Percentiles rank a stretch among this genome's conserved stretches.
These are phyloP conservation scores for Zymoseptoria crescenta DNA, from an alignment of 2,329 filamentous ascomycete genomes.

Conservation along the genomic window DNA sequence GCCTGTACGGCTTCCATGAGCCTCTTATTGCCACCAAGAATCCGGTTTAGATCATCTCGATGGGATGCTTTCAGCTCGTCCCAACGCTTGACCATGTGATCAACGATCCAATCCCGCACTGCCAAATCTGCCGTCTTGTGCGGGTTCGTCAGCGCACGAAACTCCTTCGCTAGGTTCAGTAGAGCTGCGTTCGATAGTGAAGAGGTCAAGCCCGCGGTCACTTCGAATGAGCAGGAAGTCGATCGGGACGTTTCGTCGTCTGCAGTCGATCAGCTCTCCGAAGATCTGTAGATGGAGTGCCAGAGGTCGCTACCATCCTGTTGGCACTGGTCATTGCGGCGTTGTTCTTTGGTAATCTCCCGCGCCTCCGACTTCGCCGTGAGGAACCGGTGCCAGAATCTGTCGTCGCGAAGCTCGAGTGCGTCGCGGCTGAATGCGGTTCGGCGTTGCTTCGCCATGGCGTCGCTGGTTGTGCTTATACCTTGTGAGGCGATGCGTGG, in stretches of 20 bases:
- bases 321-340: neutral
- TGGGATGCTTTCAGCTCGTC: constrained; percentile 2
- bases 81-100: constrained; percentile 5
- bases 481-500: neutral
- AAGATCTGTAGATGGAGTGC: neutral
- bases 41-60: neutral
- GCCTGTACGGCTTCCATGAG: neutral
- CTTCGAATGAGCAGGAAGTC: neutral
- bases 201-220: neutral
- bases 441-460: constrained; percentile 6
- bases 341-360: neutral
- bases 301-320: neutral
- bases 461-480: constrained; percentile 1
- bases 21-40: neutral
- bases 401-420: constrained; percentile 1
- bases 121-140: neutral
- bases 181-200: neutral
- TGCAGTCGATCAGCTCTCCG: neutral
- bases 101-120: constrained; percentile 5
- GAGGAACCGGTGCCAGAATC: constrained; percentile 10
- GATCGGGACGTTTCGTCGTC: neutral
- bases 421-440: constrained; percentile 9
- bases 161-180: neutral
- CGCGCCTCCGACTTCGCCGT: constrained; percentile 1
- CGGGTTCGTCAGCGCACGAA: neutral